These are phyloP conservation scores for Carex arenaria DNA, from an alignment of 202 grass and related monocot genomes.

Conservation along the genomic window DNA sequence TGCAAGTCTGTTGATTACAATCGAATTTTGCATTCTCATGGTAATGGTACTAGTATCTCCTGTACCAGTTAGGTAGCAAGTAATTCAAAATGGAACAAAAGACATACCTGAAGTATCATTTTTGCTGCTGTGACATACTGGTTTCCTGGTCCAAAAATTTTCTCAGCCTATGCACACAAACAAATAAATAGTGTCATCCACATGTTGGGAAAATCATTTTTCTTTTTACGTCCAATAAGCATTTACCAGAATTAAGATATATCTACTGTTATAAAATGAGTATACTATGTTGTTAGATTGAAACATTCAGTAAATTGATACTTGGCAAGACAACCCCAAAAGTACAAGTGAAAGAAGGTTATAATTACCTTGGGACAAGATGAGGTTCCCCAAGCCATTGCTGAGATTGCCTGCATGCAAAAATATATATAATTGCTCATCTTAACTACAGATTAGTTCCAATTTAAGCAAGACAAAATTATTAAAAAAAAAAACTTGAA, in stretches of 20 bases:
- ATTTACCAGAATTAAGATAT: neutral
- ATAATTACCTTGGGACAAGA: slow-evolving; percentile 88
- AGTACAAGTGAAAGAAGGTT: slow-evolving; percentile 1
- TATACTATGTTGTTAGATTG: neutral
- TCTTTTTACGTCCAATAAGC: neutral
- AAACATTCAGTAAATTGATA: neutral
- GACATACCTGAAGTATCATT: slow-evolving; percentile 98
- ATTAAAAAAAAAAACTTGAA: neutral
- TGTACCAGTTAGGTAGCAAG: neutral
- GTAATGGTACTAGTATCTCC: neutral
- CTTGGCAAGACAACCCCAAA: neutral
- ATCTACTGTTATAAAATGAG: neutral
- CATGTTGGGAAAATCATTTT: neutral
- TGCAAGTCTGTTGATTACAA: neutral
- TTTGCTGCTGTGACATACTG: slow-evolving; percentile 99
- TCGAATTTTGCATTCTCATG: neutral
- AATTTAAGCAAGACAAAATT: slow-evolving; percentile 13
- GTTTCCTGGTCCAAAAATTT: slow-evolving; percentile 95
- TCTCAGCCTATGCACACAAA: slow-evolving; percentile 51
- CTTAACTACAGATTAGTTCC: neutral
- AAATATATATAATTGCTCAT: neutral
- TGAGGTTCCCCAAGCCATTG: slow-evolving; percentile 91
- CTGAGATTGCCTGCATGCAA: slow-evolving; percentile 67
- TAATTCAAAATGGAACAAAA: slow-evolving; percentile 9
- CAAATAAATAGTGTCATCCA: neutral